Evolutionary conservation across 768 basidiomycete species (phyloP), one percentile per base, ranked within the genome.

Genomic region (Chiua virens): DNA sequence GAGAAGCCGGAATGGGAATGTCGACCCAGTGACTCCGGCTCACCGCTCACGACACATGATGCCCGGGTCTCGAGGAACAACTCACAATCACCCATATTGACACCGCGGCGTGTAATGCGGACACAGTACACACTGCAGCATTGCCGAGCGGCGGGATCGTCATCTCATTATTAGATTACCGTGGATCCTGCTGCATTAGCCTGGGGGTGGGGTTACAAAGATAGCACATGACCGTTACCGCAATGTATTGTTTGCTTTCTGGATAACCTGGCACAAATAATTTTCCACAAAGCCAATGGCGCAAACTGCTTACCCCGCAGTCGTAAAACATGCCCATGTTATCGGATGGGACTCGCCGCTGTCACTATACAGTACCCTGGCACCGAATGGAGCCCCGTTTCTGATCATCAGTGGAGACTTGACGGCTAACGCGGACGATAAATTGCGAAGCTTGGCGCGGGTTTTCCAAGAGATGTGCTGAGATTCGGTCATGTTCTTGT

Each of bases 221-320:
- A 36, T 32, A 30, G 18, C 20, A 17, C 11, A 8, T 11, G 45
- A 39, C 10, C 28, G 23, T 8, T 30, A 14, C 5, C 3, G 7
- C 34, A 17, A 7, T 15, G 15, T 15, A 5, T 17, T 30, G 30
- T 30, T 30, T 45, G 14, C 25, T 36, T n/a, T 28, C 30, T 36
- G 39, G 25, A 30, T n/a, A n/a, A 56, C 36, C 36, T 30, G 25
- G 40, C 46, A 38, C 3, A 10, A 18, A 17, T 34, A 7, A 34
- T 5, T 35, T 20, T 22, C 39, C 36, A 22, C 39, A 30, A 34
- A 41, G 38, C 52, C 52, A 63, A 65, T 53, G 35, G 57, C 60
- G 21, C 53, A 57, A 63, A 34, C 54, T 45, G 44, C 63, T 54
- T 63, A 57, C 60, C 63, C 60, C 60, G 22, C 55, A 65, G 46